Evolutionary conservation across 768 basidiomycete genomes (phyloP).

Genomic region (Boletus subcaerulescens): DNA sequence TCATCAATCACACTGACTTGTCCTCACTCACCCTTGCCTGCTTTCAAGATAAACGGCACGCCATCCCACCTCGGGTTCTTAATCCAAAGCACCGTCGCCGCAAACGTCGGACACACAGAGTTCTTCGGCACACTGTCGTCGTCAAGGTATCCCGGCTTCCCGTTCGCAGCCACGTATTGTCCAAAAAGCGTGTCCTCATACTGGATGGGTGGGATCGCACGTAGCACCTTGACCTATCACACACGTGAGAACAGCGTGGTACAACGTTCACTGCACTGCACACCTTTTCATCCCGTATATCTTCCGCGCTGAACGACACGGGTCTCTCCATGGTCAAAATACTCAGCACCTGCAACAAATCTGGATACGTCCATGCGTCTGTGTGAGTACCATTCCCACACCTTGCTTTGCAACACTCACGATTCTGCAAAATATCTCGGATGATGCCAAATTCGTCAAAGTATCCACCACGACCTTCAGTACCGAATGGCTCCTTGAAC

Average conservation of each 20-base stretch:
- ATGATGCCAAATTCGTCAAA: constrained; percentile 99
- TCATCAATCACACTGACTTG: constrained; percentile 7
- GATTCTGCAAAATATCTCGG: constrained; percentile 96
- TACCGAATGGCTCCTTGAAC: constrained; percentile 99
- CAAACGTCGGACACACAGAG: constrained; percentile 93
- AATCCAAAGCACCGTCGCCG: constrained; percentile 86
- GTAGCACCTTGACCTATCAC: constrained; percentile 88
- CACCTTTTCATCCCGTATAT: constrained; percentile 98
- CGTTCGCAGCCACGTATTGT: constrained; percentile 85
- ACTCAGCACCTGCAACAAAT: constrained; percentile 91
- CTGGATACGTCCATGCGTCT: constrained; percentile 41
- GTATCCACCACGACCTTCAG: constrained; percentile 99
- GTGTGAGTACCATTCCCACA: constrained; percentile 7
- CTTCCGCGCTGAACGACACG: constrained; percentile 95
- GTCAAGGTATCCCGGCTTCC: constrained; percentile 99
- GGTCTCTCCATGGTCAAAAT: constrained; percentile 98
- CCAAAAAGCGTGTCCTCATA: constrained; percentile 82
- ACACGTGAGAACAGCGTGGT: constrained; percentile 12
- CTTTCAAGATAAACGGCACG: constrained; percentile 97
- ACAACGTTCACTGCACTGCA: constrained; percentile 8
- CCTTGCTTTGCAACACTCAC: constrained; percentile 50
- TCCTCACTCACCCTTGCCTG: constrained; percentile 81
- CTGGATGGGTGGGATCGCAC: constrained; percentile 82
- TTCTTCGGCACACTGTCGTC: constrained; percentile 92
- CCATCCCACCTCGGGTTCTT: constrained; percentile 98